Evolutionary conservation across 2,329 filamentous ascomycete species (phyloP).

Genomic region (Pseudogymnoascus sp.): DNA sequence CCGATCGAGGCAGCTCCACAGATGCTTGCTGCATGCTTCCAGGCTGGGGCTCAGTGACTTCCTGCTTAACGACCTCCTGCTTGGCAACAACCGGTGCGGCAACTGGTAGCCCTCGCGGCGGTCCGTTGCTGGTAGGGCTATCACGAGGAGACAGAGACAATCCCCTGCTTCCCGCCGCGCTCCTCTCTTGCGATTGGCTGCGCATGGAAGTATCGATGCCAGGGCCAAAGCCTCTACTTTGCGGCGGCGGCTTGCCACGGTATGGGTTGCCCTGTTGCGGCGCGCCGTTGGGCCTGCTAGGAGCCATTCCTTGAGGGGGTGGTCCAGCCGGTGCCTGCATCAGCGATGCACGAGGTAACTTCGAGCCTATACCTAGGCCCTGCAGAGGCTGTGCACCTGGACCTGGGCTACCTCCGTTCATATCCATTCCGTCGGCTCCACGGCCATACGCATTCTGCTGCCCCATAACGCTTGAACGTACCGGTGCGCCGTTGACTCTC

Average conservation of each 20-base stretch:
- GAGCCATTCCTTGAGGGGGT: constrained; percentile 49
- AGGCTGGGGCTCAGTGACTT: constrained; percentile 24
- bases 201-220: constrained; percentile 29
- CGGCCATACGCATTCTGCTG: constrained; percentile 28
- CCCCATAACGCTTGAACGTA: constrained; percentile 37
- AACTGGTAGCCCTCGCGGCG: constrained; percentile 41
- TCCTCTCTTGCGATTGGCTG: constrained; percentile 37
- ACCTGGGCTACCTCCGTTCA: constrained; percentile 25
- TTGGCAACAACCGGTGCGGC: constrained; percentile 39
- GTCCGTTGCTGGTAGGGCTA: constrained; percentile 49
- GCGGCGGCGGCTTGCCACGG: constrained; percentile 22
- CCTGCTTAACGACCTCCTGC: constrained; percentile 28
- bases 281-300: constrained; percentile 48
- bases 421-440: constrained; percentile 33
- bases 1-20: constrained; percentile 32
- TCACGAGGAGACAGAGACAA: constrained; percentile 35
- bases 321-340: constrained; percentile 38
- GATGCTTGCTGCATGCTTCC: constrained; percentile 29
- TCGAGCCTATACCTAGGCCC: constrained; percentile 29
- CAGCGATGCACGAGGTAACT: constrained; percentile 31
- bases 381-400: constrained; percentile 23
- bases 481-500: constrained; percentile 35
- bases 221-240: constrained; percentile 25
- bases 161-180: constrained; percentile 30
- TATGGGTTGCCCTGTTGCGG: constrained; percentile 54